These are phyloP conservation scores for Truncatella angustata DNA, from an alignment of 2,329 filamentous ascomycete species.

Conservation along the genomic window DNA sequence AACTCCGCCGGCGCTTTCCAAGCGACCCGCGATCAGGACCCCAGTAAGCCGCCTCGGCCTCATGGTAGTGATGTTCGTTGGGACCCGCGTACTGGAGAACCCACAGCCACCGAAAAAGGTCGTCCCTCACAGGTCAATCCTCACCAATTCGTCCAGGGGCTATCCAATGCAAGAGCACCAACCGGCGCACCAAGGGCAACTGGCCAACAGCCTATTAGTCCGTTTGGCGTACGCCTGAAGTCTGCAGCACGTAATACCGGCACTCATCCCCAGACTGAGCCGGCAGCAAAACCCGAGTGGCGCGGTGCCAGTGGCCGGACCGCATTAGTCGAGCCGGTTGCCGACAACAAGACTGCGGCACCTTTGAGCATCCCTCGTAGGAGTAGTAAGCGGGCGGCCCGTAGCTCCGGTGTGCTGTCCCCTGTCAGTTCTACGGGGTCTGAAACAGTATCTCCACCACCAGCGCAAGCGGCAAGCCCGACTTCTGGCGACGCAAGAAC, in stretches of 20 bases:
- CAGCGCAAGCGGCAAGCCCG: background rate
- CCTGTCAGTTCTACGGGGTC: constrained; percentile 29
- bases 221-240: constrained; percentile 43
- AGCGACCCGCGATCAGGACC: constrained; percentile 38
- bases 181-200: constrained; percentile 20
- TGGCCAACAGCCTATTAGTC: constrained; percentile 15
- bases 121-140: constrained; percentile 57
- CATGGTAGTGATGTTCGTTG: constrained; percentile 48
- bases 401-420: constrained; percentile 23
- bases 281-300: constrained; percentile 57
- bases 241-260: constrained; percentile 26
- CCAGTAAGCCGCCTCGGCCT: constrained; percentile 26
- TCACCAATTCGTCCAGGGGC: constrained; percentile 42
- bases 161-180: constrained; percentile 26
- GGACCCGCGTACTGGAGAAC: constrained; percentile 67
- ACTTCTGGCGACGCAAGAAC: no score
- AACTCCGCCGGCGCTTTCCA: constrained; percentile 37
- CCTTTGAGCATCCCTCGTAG: constrained; percentile 57
- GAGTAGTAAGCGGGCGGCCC: constrained; percentile 40
- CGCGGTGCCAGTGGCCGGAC: constrained; percentile 70
- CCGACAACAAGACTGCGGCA: constrained; percentile 54
- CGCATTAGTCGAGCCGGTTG: constrained; percentile 61
- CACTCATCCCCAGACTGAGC: constrained; percentile 21
- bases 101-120: constrained; percentile 55
- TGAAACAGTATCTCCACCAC: constrained; percentile 31